Percentiles rank a stretch among this genome's conserved stretches.
Conservation (phyloP, 148 eudicot genomes). For the Dysphania ambrosioides region DNA sequence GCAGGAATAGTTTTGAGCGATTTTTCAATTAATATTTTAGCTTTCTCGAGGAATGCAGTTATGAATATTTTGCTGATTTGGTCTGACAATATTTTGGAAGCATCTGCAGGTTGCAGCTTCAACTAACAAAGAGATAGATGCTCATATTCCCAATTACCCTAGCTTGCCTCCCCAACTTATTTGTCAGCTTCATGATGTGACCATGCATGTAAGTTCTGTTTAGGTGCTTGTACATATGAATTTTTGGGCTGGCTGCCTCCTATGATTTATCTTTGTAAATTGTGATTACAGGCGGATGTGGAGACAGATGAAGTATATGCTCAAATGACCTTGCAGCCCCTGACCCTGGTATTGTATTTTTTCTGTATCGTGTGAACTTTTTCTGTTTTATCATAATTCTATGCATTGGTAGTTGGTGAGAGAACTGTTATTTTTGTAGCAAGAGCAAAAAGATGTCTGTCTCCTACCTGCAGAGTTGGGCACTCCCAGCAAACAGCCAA, state of each 20-base stretch:
- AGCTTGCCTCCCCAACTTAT: conserved; percentile 43
- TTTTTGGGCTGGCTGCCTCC: conserved; percentile 16
- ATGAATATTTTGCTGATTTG: not conserved
- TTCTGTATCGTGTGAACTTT: not conserved
- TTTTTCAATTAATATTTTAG: not conserved
- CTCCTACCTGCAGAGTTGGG: conserved; percentile 62
- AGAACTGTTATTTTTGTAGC: conserved; percentile 31
- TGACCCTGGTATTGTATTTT: conserved; percentile 45
- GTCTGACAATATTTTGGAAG: not conserved
- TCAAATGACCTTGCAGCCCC: conserved; percentile 74
- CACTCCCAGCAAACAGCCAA: conserved; percentile 61
- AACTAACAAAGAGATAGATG: conserved; percentile 37
- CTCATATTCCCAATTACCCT: conserved; percentile 41
- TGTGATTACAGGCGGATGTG: conserved; percentile 41
- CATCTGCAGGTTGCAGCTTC: conserved; percentile 41
- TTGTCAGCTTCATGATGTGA: conserved; percentile 48
- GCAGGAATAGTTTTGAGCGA: not conserved
- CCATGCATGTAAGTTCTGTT: conserved; percentile 38
- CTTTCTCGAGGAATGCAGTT: not conserved
- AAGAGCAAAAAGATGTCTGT: conserved; percentile 66
- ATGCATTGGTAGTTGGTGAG: conserved; percentile 6
- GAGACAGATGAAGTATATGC: conserved; percentile 54
- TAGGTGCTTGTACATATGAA: not conserved
- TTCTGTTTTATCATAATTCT: conserved; percentile 6
- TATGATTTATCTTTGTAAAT: conserved; percentile 16